Conservation (phyloP, 2,329 filamentous ascomycete species). For the Amesomyces nigricolor region DNA sequence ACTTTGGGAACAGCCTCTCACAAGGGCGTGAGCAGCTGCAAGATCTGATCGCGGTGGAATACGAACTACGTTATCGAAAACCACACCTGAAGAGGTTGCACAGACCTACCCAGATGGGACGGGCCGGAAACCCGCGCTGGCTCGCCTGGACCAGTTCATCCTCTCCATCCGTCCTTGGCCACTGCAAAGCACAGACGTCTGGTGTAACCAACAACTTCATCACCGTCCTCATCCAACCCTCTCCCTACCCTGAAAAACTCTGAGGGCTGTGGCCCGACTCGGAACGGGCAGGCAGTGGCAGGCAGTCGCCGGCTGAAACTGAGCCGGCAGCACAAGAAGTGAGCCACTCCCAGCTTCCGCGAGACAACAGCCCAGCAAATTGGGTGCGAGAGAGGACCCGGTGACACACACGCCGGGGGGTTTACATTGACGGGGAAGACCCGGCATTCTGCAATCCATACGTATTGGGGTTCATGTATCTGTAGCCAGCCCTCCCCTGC, state of each 20-base stretch:
- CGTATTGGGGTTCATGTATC: neutral
- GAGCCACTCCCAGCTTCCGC: neutral
- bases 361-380: neutral
- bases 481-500: neutral
- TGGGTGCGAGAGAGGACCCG: neutral
- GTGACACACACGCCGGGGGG: neutral
- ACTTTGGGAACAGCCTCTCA: neutral
- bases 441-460: neutral
- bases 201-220: neutral
- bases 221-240: neutral
- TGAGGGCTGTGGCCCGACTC: neutral
- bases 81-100: neutral
- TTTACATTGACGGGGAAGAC: neutral
- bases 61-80: neutral
- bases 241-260: neutral
- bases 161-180: neutral
- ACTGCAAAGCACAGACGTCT: neutral
- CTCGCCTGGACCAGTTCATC: neutral
- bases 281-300: neutral
- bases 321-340: neutral
- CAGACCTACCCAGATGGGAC: conserved; percentile 2
- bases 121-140: neutral
- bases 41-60: conserved; percentile 2
- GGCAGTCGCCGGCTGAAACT: neutral
- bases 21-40: neutral